Evolutionary conservation across 2,329 filamentous ascomycete genomes (phyloP).

Genomic region (Penicillium sp.): DNA sequence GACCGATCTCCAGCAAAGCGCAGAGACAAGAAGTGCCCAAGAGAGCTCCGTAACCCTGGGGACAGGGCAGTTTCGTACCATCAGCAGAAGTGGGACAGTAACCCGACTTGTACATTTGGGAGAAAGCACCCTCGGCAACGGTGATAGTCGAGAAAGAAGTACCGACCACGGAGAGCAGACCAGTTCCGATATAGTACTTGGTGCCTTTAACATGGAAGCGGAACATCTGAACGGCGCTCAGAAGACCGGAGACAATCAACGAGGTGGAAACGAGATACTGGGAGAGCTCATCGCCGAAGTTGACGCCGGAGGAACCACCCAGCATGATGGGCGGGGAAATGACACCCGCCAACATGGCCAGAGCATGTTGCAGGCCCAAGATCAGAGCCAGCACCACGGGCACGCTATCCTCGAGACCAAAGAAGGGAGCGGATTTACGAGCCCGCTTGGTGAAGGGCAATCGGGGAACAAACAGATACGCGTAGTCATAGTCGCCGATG

Average conservation of each 20-base stretch:
- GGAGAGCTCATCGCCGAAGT: slow-evolving; percentile 52
- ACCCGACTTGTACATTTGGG: slow-evolving; percentile 61
- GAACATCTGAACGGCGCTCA: slow-evolving; percentile 63
- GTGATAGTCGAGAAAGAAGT: slow-evolving; percentile 62
- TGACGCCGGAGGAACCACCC: slow-evolving; percentile 51
- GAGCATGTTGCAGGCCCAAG: slow-evolving; percentile 64
- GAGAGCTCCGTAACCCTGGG: slow-evolving; percentile 62
- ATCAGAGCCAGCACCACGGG: slow-evolving; percentile 62
- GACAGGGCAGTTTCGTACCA: slow-evolving; percentile 59
- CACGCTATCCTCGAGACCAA: slow-evolving; percentile 64
- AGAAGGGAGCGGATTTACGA: slow-evolving; percentile 60
- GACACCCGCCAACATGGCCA: slow-evolving; percentile 61
- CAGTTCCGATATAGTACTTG: slow-evolving; percentile 61
- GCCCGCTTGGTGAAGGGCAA: slow-evolving; percentile 73
- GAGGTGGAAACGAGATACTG: slow-evolving; percentile 66
- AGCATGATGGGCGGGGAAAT: slow-evolving; percentile 64
- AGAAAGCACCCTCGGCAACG: slow-evolving; percentile 58
- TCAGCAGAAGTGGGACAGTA: slow-evolving; percentile 56
- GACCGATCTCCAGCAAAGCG: slow-evolving; percentile 55
- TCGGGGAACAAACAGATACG: slow-evolving; percentile 74
- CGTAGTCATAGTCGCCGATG: slow-evolving; percentile 85
- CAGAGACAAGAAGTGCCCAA: slow-evolving; percentile 53
- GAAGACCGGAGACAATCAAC: slow-evolving; percentile 62
- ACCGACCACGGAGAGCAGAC: slow-evolving; percentile 62
- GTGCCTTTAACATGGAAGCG: slow-evolving; percentile 60